A percentile compares a stretch with the other conserved stretches of the same genome.
Evolutionary conservation across 2,329 filamentous ascomycete species (phyloP).

Genomic region (Fulvia fulva): DNA sequence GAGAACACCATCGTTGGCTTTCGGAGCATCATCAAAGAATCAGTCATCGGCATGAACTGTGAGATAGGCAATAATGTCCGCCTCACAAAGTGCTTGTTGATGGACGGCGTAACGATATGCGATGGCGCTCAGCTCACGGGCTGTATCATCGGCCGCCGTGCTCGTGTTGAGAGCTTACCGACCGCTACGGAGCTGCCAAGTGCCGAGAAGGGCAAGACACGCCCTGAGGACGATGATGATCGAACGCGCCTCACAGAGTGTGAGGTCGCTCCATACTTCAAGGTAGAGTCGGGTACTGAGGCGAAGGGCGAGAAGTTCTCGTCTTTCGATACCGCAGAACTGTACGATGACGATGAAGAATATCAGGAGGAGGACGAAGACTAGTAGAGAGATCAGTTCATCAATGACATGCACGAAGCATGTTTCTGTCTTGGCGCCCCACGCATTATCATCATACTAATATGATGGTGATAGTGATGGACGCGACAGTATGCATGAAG

Average conservation of each 20-base stretch:
- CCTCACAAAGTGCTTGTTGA: slow-evolving; percentile 80
- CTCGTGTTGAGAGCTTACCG: slow-evolving; percentile 67
- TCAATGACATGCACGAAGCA: neutral
- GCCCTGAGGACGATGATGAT: slow-evolving; percentile 51
- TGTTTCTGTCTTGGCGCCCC: neutral
- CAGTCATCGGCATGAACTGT: slow-evolving; percentile 81
- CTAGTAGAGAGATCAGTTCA: neutral
- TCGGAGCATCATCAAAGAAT: slow-evolving; percentile 88
- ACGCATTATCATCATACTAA: neutral
- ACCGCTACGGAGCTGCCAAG: slow-evolving; percentile 10
- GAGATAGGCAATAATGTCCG: slow-evolving; percentile 83
- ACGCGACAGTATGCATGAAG: neutral
- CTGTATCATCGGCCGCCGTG: slow-evolving; percentile 78
- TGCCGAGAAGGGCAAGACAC: slow-evolving; percentile 31
- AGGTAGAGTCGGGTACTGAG: slow-evolving; percentile 73
- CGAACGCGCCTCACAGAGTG: slow-evolving; percentile 71
- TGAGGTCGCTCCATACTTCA: slow-evolving; percentile 81
- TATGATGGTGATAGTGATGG: neutral
- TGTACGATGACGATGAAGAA: slow-evolving; percentile 33
- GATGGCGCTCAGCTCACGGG: slow-evolving; percentile 80
- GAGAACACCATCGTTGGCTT: slow-evolving; percentile 88
- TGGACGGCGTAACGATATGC: slow-evolving; percentile 86
- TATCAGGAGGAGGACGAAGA: slow-evolving; percentile 23
- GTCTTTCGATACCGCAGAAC: slow-evolving; percentile 43
- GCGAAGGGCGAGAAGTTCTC: slow-evolving; percentile 62